Percentiles rank a stretch among this genome's conserved stretches.
These are phyloP conservation scores for Suillus luteus DNA, from an alignment of 768 basidiomycete species.

Conservation along the genomic window DNA sequence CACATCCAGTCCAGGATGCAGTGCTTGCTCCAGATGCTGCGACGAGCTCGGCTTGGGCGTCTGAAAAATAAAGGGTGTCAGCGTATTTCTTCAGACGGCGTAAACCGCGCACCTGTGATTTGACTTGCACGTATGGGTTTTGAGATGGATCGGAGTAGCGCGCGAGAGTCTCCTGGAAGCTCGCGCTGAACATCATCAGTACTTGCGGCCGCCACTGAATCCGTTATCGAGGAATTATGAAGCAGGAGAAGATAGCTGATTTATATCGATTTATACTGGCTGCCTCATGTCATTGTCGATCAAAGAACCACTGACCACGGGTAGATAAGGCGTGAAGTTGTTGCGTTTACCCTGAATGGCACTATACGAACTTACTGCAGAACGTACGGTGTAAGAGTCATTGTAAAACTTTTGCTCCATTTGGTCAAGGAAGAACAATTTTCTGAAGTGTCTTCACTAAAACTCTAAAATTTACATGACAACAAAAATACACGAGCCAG, in stretches of 20 bases:
- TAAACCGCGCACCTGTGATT: background rate
- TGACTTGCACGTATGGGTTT: conserved; percentile 2
- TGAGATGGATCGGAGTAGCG: conserved; percentile 5
- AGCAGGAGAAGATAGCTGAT: background rate
- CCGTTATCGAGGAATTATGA: background rate
- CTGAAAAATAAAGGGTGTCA: background rate
- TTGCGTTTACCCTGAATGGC: background rate
- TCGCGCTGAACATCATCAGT: background rate
- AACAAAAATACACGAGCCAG: background rate
- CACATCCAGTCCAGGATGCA: background rate
- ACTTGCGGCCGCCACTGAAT: background rate
- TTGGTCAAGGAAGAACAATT: background rate
- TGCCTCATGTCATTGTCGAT: conserved; percentile 5
- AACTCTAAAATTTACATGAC: background rate
- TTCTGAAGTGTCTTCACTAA: background rate
- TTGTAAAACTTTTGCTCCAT: background rate
- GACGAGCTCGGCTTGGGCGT: background rate
- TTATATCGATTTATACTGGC: background rate
- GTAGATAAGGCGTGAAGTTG: background rate
- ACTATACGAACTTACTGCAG: background rate
- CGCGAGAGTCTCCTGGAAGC: background rate
- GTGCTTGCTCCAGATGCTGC: background rate
- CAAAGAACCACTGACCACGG: background rate
- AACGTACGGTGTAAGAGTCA: background rate
- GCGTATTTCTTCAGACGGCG: background rate